phyloP scores from a whole-genome alignment of 2,329 filamentous ascomycete species.

The Sarocladium brachiariae region DNA sequence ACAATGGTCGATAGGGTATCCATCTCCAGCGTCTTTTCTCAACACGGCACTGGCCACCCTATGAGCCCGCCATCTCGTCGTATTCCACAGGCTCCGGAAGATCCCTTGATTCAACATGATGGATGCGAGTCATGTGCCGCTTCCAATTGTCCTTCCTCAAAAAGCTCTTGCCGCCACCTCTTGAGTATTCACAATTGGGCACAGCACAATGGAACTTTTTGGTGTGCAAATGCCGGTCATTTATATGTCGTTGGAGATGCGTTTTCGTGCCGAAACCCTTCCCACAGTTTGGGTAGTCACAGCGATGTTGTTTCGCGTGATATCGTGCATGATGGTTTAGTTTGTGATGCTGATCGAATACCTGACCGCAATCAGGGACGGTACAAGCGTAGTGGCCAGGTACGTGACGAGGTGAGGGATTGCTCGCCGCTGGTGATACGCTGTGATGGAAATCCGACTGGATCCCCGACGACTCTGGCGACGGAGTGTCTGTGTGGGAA shows the following conservation, averaged over 20 bases:
- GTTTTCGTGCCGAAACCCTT: conserved; percentile 56
- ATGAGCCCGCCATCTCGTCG: conserved; percentile 23
- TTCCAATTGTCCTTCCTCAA: conserved; percentile 58
- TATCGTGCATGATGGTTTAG: conserved; percentile 57
- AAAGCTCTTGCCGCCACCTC: conserved; percentile 49
- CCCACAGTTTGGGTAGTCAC: conserved; percentile 43
- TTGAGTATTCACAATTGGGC: conserved; percentile 48
- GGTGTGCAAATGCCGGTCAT: conserved; percentile 54
- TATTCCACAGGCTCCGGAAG: conserved; percentile 35
- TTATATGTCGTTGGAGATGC: conserved; percentile 54
- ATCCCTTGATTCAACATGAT: conserved; percentile 34
- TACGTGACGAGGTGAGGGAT: conserved; percentile 18
- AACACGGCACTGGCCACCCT: background rate
- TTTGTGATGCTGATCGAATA: conserved; percentile 53
- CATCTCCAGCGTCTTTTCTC: background rate
- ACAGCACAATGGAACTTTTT: conserved; percentile 54
- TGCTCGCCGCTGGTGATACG: conserved; percentile 24
- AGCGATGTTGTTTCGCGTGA: conserved; percentile 53
- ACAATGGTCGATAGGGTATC: background rate
- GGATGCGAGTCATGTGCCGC: conserved; percentile 55
- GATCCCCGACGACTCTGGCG: conserved; percentile 29
- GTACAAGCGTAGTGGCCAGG: conserved; percentile 23
- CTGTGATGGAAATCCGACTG: conserved; percentile 31
- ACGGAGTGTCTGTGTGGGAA: conserved; percentile 32
- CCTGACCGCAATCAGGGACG: conserved; percentile 30